Conservation (phyloP, 306 rosid species). For the Lablab purpureus region DNA sequence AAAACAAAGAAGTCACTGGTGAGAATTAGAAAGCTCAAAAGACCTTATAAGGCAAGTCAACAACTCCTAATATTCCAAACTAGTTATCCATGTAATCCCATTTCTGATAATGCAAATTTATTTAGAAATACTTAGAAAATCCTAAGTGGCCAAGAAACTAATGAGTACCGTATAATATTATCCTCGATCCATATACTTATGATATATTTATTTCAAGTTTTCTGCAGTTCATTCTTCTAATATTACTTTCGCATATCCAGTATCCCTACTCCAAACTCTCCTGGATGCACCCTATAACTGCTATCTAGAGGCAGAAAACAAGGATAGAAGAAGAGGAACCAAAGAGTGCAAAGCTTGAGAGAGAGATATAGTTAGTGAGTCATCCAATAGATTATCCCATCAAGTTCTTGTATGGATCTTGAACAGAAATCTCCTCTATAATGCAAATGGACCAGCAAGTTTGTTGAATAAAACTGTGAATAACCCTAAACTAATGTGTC, state of each 20-base stretch:
- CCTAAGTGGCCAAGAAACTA: constrained; percentile 16
- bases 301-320: not conserved
- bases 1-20: not conserved
- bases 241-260: not conserved
- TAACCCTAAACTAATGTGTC: constrained; percentile 17
- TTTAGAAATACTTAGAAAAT: constrained; percentile 13
- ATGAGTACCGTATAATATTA: not conserved
- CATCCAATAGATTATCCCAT: too few relatives aligned
- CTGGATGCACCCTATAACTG: constrained; percentile 2
- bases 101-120: not conserved
- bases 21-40: constrained; percentile 21
- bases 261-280: constrained; percentile 2
- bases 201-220: not conserved
- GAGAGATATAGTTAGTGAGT: too few relatives aligned
- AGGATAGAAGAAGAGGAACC: not conserved
- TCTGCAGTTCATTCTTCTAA: not conserved
- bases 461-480: constrained; percentile 23
- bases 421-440: constrained; percentile 15
- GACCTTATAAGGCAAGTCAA: not conserved
- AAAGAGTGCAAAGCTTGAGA: not conserved
- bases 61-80: too few relatives aligned
- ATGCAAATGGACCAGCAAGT: not conserved
- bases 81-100: constrained; percentile 31
- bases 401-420: constrained; percentile 14
- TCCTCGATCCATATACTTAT: not conserved